Percentiles rank a stretch among this genome's conserved stretches.
These are phyloP conservation scores for Tolypocladium nubicola DNA, from an alignment of 2,329 filamentous ascomycete species.

Conservation along the genomic window DNA sequence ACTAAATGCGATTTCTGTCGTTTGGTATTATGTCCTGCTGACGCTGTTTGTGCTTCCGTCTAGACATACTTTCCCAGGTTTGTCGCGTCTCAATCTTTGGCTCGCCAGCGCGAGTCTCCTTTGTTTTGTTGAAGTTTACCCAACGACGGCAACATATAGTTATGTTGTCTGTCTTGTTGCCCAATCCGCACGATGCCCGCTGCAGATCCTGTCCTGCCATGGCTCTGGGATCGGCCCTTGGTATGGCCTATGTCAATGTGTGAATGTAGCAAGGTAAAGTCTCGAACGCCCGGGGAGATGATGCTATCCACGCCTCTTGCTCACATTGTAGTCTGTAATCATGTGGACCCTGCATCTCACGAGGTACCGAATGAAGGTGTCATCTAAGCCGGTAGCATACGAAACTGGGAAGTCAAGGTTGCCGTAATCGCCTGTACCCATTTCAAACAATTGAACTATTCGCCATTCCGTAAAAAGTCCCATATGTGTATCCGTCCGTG, in stretches of 20 bases:
- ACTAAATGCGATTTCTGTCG: background rate
- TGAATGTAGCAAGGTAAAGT: background rate
- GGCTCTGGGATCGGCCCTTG: too few relatives aligned
- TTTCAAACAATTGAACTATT: background rate
- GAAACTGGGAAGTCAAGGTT: too few relatives aligned
- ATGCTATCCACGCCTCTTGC: background rate
- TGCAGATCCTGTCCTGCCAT: background rate
- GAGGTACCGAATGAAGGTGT: background rate
- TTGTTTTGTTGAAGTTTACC: background rate
- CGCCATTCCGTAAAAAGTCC: background rate
- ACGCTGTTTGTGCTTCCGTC: background rate
- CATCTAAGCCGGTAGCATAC: too few relatives aligned
- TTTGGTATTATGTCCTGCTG: background rate
- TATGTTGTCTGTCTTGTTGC: constrained; percentile 4
- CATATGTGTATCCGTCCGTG: background rate
- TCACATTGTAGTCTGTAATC: background rate
- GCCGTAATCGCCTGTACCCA: background rate
- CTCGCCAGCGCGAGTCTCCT: background rate
- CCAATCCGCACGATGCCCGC: background rate
- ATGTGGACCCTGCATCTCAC: background rate
- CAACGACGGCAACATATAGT: background rate
- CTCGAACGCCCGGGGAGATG: too few relatives aligned
- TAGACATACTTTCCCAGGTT: background rate
- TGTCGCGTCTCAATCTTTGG: background rate
- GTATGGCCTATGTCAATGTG: background rate